phyloP scores from a whole-genome alignment of 192 early-diverging fungal genomes.

The Dispira parvispora region DNA sequence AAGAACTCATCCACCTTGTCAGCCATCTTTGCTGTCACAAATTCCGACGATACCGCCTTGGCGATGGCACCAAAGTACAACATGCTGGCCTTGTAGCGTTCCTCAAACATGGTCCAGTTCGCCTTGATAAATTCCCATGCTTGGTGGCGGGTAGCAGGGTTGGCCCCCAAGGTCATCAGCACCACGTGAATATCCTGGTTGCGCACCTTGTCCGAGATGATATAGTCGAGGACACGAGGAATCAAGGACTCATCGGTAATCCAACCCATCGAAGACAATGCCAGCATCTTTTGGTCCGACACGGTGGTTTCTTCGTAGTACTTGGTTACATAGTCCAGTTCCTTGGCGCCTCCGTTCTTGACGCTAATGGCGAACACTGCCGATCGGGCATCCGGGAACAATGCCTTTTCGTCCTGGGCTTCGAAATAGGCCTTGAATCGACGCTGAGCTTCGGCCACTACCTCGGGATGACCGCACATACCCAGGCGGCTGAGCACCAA shows the following conservation, averaged over 20 bases:
- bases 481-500: slow-evolving; percentile 59
- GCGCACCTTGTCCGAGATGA: slow-evolving; percentile 47
- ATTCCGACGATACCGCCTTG: slow-evolving; percentile 41
- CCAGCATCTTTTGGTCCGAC: slow-evolving; percentile 49
- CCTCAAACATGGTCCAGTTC: slow-evolving; percentile 37
- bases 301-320: slow-evolving; percentile 41
- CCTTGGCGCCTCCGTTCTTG: slow-evolving; percentile 32
- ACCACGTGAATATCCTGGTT: slow-evolving; percentile 46
- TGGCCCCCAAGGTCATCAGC: slow-evolving; percentile 30
- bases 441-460: slow-evolving; percentile 44
- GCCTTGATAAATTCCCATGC: slow-evolving; percentile 51
- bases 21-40: slow-evolving; percentile 33
- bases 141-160: slow-evolving; percentile 31
- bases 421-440: slow-evolving; percentile 49
- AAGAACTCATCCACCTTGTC: slow-evolving; percentile 41
- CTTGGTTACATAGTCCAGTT: slow-evolving; percentile 45
- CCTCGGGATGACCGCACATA: slow-evolving; percentile 26
- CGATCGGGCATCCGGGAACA: slow-evolving; percentile 56
- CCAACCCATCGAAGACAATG: slow-evolving; percentile 41
- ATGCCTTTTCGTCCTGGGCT: slow-evolving; percentile 42
- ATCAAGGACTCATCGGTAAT: slow-evolving; percentile 36
- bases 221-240: slow-evolving; percentile 38
- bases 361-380: slow-evolving; percentile 60
- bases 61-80: slow-evolving; percentile 46
- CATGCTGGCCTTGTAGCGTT: slow-evolving; percentile 46